Evolutionary conservation across 179 eudicot species (phyloP).

Genomic region (Carnegiea gigantea): DNA sequence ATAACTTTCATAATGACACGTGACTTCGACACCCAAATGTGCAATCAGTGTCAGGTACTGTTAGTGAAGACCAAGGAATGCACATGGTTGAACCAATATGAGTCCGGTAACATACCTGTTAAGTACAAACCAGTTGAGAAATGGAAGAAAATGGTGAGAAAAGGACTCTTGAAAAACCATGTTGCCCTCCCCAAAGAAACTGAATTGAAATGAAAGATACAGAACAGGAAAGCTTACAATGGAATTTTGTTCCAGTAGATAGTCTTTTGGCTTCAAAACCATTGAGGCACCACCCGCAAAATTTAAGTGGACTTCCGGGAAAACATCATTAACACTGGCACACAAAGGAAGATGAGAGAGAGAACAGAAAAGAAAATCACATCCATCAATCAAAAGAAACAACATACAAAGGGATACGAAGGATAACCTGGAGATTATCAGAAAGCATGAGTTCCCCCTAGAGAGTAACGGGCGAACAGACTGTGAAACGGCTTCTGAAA

Average conservation of each 20-base stretch:
- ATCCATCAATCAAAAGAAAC: not conserved
- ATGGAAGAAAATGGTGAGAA: not conserved
- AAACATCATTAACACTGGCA: conserved; percentile 61
- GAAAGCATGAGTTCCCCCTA: conserved; percentile 63
- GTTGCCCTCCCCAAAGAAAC: not conserved
- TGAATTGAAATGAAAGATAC: not conserved
- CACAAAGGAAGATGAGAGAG: not conserved
- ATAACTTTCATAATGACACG: not conserved
- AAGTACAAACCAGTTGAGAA: not conserved
- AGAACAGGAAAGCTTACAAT: conserved; percentile 47
- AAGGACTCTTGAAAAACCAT: not conserved
- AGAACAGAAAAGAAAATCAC: not conserved
- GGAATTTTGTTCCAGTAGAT: conserved; percentile 75
- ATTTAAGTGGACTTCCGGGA: conserved; percentile 73
- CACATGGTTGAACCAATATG: not conserved
- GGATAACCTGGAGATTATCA: conserved; percentile 63
- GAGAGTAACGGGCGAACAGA: conserved; percentile 62
- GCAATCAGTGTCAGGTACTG: not conserved
- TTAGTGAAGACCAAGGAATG: not conserved
- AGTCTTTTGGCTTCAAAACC: conserved; percentile 75
- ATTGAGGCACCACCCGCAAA: conserved; percentile 80
- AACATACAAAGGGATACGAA: not conserved
- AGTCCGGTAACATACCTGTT: not conserved
- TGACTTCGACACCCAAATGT: not conserved
- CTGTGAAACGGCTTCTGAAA: conserved; percentile 54